Base-by-base conservation (phyloP, 2,329 filamentous ascomycete genomes). In the Davidsoniella australis region DNA sequence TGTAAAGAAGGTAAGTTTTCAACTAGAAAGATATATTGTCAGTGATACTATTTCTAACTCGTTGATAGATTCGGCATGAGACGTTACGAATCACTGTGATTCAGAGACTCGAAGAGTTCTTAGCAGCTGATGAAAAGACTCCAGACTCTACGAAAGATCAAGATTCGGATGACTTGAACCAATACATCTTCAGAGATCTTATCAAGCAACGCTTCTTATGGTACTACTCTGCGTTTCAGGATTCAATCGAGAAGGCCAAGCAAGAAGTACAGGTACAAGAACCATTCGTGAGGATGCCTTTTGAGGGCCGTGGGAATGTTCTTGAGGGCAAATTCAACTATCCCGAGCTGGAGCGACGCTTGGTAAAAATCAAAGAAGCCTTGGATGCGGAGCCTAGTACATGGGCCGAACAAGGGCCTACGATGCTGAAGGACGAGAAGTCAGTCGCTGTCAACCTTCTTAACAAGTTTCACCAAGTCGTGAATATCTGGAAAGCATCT, bases 291-390 rank as follows among this genome's bases (percentile, higher is more conserved):
- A 73, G 73, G 46, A 94, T 94, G 85, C 85, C 86, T 0, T 98
- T 98, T 56, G 91, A 98, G 60, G 74, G 75, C 0, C 54, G 57
- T 1, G 75, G 69, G 53, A 98, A 96, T 60, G 68, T 67, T 2
- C 96, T 96, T 89, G 78, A 83, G 17, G 91, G 91, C 1, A 76
- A 73, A 45, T 96, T 91, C 67, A 75, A 87, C 59, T 96, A 94
- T 58, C 69, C 73, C 0, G 75, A 81, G 44, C 71, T 98, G 10
- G 78, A 82, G 57, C 67, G 68, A 53, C 77, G 89, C 4, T 64
- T 96, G 29, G 67, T 69, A 16, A 69, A 68, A 23, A 79, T 96
- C 60, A 84, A 82, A 59, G 67, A 72, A 7, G 74, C 73, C 4
- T 69, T 96, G 37, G 76, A 88, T 55, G 67, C 73, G 2, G 91